Evolutionary conservation across 176 grass and related monocot genomes (phyloP), one percentile per base, ranked within the genome.

Genomic region (Eleusine indica): DNA sequence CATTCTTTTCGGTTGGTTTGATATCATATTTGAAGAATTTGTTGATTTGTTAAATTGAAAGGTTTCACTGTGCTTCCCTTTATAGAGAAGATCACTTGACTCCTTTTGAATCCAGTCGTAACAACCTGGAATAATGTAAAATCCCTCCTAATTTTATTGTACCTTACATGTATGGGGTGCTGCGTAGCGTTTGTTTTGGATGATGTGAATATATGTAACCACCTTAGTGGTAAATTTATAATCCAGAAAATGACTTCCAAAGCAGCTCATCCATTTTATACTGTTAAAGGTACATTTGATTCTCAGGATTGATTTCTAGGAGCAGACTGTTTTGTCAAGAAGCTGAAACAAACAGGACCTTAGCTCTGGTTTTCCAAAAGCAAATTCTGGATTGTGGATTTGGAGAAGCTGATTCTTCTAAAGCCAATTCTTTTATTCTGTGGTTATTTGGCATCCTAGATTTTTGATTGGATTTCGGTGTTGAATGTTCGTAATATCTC

Each of bases 1-100:
- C 58, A 66, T 38, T 48, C 16, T 37, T 21, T 70, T 76, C 42
- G 21, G 65, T 82, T 53, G 41, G 72, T n/a, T 63, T 66, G 63
- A 67, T 87, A 62, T 69, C 21, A 52, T 61, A 35, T 86, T 73
- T 65, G 54, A 77, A 83, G 66, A 77, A 82, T 38, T 65, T 71
- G 63, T 60, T 82, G 1, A 22, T 49, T 14, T 68, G 11, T 9
- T 11, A 38, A 68, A 49, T 65, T 51, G 40, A 82, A 41, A 63
- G 47, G 44, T 75, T 75, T 22, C 21, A 58, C 17, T 81, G 38
- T 42, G 5, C n/a, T 80, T 1, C 25, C 62, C 28, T 66, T 32
- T 35, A 15, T 66, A 66, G 11, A 14, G 25, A 64, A 64, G 63
- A 66, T 35, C 25, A 66, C 7, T 32, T 32, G 63, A 66, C 29